A percentile compares a stretch with the other conserved stretches of the same genome.
These are phyloP conservation scores for Syncephalis plumigaleata DNA, from an alignment of 371 early-diverging fungal species.

Conservation along the genomic window DNA sequence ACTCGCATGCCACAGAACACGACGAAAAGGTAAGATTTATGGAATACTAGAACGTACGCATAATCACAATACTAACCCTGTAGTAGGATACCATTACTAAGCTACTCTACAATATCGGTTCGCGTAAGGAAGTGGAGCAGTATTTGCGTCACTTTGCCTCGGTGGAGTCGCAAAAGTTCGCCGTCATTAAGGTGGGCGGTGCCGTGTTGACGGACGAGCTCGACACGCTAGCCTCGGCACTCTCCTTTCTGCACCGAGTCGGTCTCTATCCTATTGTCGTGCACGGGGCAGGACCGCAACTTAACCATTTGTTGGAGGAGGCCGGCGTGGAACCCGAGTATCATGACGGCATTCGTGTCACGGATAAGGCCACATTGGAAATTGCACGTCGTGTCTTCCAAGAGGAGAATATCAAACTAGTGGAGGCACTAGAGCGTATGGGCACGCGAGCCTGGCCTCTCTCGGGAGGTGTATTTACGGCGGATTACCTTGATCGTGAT, in stretches of 20 bases:
- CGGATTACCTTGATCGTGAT: conserved; percentile 81
- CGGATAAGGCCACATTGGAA: conserved; percentile 75
- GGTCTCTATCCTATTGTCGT: conserved; percentile 95
- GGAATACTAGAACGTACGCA: too few species aligned
- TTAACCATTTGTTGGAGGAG: conserved; percentile 75
- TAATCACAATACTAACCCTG: too few species aligned
- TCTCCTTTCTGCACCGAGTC: conserved; percentile 89
- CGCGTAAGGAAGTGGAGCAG: conserved; percentile 93
- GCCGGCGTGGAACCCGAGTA: conserved; percentile 84
- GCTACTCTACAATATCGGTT: conserved; percentile 95
- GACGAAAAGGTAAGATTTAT: too few species aligned
- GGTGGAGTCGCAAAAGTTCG: conserved; percentile 96
- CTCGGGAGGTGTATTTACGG: conserved; percentile 85
- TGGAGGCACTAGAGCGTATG: conserved; percentile 84
- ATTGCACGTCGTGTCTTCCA: conserved; percentile 83
- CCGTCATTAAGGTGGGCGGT: conserved; percentile 97
- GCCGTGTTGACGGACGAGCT: conserved; percentile 90
- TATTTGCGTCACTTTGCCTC: conserved; percentile 89
- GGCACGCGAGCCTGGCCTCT: conserved; percentile 91
- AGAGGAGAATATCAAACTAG: conserved; percentile 85
- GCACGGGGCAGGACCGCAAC: conserved; percentile 94
- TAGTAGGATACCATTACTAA: conserved; percentile 85
- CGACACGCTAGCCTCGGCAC: conserved; percentile 81
- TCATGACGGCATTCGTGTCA: conserved; percentile 90
- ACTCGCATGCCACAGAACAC: too few species aligned